Conservation (phyloP, 768 basidiomycete genomes). For the Calocybe gangraenosa region DNA sequence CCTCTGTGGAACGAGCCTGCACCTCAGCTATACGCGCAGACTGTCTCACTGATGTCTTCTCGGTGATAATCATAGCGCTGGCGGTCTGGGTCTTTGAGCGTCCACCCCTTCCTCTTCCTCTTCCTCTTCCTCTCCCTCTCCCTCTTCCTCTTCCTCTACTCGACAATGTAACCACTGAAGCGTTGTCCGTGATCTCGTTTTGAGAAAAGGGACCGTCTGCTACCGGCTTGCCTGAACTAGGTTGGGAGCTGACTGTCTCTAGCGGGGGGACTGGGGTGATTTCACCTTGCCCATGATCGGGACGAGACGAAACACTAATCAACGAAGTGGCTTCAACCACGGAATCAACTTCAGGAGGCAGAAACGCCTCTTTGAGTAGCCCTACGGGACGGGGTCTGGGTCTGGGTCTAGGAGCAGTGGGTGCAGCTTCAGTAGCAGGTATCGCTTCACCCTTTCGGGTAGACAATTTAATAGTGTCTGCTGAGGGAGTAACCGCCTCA, state of each 20-base stretch:
- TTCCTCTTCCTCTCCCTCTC: not conserved
- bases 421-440: not conserved
- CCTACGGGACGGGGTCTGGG: conserved; percentile 5
- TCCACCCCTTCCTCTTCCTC: not conserved
- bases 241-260: too few relatives aligned
- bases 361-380: not conserved
- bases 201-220: not conserved
- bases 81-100: not conserved
- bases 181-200: not conserved
- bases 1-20: not conserved
- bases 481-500: too few relatives aligned
- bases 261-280: not conserved
- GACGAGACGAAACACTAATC: not conserved
- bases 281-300: not conserved
- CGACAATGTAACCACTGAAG: not conserved
- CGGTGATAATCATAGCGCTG: not conserved
- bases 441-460: not conserved
- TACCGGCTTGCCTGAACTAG: too few relatives aligned
- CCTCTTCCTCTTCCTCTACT: conserved; percentile 5
- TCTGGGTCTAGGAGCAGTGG: not conserved
- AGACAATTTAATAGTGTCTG: too few relatives aligned
- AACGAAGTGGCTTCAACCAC: not conserved
- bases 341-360: not conserved
- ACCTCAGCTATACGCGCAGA: conserved; percentile 9
- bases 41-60: conserved; percentile 3